Evolutionary conservation across 305 asterid species (phyloP).

Genomic region (Striga hermonthica): DNA sequence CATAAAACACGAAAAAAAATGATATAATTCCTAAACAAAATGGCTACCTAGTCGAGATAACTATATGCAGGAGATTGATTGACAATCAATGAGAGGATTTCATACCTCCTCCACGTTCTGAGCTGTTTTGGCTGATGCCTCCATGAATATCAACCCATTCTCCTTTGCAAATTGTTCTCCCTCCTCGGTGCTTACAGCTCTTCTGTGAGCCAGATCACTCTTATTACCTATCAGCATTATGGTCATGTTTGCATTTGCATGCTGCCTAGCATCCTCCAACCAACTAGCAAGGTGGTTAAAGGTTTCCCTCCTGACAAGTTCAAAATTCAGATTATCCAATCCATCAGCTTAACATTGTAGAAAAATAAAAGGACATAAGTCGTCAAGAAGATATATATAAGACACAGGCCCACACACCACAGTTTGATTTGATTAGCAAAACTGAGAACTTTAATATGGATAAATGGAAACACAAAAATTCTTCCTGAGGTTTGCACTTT

Average conservation of each 20-base stretch:
- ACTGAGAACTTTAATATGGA: not conserved
- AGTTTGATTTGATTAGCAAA: not conserved
- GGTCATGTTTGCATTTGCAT: slow-evolving; percentile 72
- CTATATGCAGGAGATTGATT: not conserved
- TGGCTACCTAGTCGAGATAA: too few relatives aligned
- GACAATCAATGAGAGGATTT: not conserved
- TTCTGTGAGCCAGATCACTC: slow-evolving; percentile 65
- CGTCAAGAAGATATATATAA: too few relatives aligned
- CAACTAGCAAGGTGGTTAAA: slow-evolving; percentile 83
- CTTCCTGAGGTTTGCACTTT: too few relatives aligned
- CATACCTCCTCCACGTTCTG: slow-evolving; percentile 80
- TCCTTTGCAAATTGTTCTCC: slow-evolving; percentile 81
- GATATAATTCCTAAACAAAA: too few relatives aligned
- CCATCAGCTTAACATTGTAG: not conserved
- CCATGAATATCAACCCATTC: slow-evolving; percentile 75
- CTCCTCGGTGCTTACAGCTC: slow-evolving; percentile 84
- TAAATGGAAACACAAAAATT: not conserved
- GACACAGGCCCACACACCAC: not conserved
- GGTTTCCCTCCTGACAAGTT: slow-evolving; percentile 67
- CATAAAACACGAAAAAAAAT: not conserved
- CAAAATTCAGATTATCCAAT: not conserved
- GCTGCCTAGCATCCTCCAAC: slow-evolving; percentile 87
- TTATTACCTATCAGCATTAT: slow-evolving; percentile 72
- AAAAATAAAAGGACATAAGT: too few relatives aligned
- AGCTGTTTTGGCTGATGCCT: slow-evolving; percentile 81